Conservation (phyloP, 2,329 filamentous ascomycete genomes). For the Lachnellula occidentalis region DNA sequence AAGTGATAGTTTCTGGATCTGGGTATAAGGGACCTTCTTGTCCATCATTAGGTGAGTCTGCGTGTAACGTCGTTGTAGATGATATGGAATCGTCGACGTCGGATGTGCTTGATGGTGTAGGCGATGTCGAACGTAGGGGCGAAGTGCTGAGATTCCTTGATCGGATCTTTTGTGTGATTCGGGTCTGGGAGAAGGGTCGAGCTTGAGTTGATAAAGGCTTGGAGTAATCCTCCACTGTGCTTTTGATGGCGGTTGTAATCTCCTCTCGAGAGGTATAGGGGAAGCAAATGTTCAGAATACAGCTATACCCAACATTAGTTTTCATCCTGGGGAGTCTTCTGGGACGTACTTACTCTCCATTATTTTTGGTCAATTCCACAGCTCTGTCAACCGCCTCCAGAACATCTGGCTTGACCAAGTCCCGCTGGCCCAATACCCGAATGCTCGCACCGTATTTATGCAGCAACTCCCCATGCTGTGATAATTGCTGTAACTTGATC, state of each 20-base stretch:
- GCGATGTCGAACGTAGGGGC: constrained; percentile 38
- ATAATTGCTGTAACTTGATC: constrained; percentile 84
- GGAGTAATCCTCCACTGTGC: constrained; percentile 82
- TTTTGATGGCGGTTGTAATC: constrained; percentile 83
- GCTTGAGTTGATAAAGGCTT: constrained; percentile 60
- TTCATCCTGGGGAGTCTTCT: not conserved
- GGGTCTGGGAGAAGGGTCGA: constrained; percentile 78
- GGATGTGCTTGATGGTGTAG: constrained; percentile 39
- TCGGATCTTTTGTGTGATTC: constrained; percentile 81
- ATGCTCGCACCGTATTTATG: constrained; percentile 89
- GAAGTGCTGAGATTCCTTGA: constrained; percentile 49
- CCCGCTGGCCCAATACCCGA: constrained; percentile 76
- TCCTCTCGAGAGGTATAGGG: constrained; percentile 95
- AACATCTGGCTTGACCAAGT: constrained; percentile 81
- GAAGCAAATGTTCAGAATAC: constrained; percentile 89
- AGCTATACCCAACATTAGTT: constrained; percentile 34
- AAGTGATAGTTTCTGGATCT: constrained; percentile 86
- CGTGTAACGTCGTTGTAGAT: constrained; percentile 49
- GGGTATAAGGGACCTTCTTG: constrained; percentile 38
- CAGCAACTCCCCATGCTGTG: constrained; percentile 87
- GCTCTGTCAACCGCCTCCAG: constrained; percentile 82
- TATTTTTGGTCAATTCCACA: constrained; percentile 79
- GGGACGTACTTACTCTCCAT: constrained; percentile 58
- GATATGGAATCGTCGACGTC: constrained; percentile 48
- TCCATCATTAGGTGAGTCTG: constrained; percentile 27